Percentiles rank a stretch among this genome's conserved stretches.
Conservation (phyloP, 371 early-diverging fungal species). For the Conidiobolus incongruus region DNA sequence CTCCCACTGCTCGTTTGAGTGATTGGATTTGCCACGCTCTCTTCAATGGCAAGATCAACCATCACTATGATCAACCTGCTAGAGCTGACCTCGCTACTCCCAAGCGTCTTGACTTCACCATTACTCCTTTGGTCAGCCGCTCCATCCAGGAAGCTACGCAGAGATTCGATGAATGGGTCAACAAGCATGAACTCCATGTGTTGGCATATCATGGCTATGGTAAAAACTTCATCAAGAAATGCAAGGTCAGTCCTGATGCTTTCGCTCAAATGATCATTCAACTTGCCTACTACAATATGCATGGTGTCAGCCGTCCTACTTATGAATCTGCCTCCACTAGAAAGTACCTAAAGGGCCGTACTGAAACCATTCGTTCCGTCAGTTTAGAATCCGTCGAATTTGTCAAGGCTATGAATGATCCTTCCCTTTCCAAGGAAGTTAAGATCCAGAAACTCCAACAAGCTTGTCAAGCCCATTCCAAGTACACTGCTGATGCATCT, state of each 20-base stretch:
- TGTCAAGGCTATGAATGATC: conserved; percentile 69
- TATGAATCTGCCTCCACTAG: conserved; percentile 85
- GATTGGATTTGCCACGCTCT: conserved; percentile 18
- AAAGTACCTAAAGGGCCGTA: conserved; percentile 78
- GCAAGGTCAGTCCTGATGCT: conserved; percentile 75
- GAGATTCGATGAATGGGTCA: conserved; percentile 43
- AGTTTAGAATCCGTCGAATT: conserved; percentile 54
- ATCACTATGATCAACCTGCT: conserved; percentile 26
- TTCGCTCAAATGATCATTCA: conserved; percentile 90
- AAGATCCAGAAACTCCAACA: conserved; percentile 42
- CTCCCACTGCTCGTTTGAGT: conserved; percentile 58
- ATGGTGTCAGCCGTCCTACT: conserved; percentile 52
- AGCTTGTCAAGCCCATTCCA: conserved; percentile 53
- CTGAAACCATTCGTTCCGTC: conserved; percentile 80
- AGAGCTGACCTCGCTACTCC: conserved; percentile 34
- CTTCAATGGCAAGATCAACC: conserved; percentile 29
- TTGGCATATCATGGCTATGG: conserved; percentile 68
- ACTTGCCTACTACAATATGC: conserved; percentile 80
- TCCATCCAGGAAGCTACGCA: conserved; percentile 34
- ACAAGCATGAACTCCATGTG: conserved; percentile 55
- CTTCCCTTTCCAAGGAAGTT: conserved; percentile 14
- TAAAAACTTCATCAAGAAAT: conserved; percentile 76
- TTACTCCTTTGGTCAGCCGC: conserved; percentile 20
- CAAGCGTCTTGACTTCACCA: conserved; percentile 34
- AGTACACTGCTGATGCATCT: conserved; percentile 58